Percentiles rank a stretch among this genome's conserved stretches.
These are phyloP conservation scores for Epichloe sibirici DNA, from an alignment of 2,329 filamentous ascomycete species.

Conservation along the genomic window DNA sequence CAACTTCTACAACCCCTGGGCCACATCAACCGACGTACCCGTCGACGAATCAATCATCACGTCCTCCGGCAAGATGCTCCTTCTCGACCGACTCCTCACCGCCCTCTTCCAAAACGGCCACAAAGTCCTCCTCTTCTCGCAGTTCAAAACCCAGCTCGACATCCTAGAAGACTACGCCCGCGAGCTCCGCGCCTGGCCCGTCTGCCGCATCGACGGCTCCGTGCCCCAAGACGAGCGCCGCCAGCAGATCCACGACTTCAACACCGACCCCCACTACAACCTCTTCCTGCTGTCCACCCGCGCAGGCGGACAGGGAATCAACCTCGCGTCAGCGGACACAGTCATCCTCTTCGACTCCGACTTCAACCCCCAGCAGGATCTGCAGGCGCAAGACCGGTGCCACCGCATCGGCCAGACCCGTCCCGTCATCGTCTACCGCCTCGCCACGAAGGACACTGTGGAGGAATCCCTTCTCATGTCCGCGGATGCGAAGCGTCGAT, in stretches of 20 bases:
- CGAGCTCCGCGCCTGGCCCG: slow-evolving; percentile 64
- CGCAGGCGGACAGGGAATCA: slow-evolving; percentile 91
- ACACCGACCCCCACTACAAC: slow-evolving; percentile 49
- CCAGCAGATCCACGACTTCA: slow-evolving; percentile 62
- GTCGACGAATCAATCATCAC: slow-evolving; percentile 76
- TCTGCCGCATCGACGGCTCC: slow-evolving; percentile 83
- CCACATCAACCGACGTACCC: slow-evolving; percentile 40
- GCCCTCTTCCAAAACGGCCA: slow-evolving; percentile 61
- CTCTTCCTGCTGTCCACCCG: slow-evolving; percentile 84
- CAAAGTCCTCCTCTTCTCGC: slow-evolving; percentile 91
- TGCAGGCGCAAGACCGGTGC: slow-evolving; percentile 90
- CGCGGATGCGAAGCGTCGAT: slow-evolving; percentile 78
- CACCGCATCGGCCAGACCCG: slow-evolving; percentile 89
- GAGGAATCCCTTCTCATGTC: slow-evolving; percentile 79
- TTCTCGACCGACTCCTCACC: slow-evolving; percentile 77
- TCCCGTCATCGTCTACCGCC: slow-evolving; percentile 84
- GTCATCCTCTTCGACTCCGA: slow-evolving; percentile 82
- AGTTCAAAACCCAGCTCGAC: slow-evolving; percentile 91
- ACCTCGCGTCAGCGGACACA: slow-evolving; percentile 80
- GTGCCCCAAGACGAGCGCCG: slow-evolving; percentile 64
- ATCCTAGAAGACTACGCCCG: slow-evolving; percentile 76
- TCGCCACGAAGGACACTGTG: slow-evolving; percentile 86
- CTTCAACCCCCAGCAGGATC: slow-evolving; percentile 94
- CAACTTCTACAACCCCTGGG: slow-evolving; percentile 93
- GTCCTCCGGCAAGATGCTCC: slow-evolving; percentile 87